Base-by-base conservation (phyloP, 345 rosid species). In the Gossypium rotundifolium region DNA sequence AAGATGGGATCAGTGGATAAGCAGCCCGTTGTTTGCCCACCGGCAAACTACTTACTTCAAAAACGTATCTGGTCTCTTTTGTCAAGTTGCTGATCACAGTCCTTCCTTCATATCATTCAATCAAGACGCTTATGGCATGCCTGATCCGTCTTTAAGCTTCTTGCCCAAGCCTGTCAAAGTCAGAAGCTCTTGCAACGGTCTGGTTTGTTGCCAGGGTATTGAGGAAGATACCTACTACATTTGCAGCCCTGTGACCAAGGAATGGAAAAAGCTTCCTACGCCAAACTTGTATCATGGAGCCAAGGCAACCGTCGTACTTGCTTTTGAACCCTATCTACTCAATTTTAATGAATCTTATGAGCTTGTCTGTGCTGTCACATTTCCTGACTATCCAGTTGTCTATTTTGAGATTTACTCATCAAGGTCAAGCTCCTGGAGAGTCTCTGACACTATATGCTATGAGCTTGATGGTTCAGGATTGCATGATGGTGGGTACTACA, bases 321-420 rank as follows among this genome's bases (percentile, higher is more conserved):
- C 71, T 62, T 87, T 83, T 55, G 83, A 87, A 74, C 88, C 90
- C 0, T 73, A 81, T 0, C 3, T 71, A 14, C 74, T 87, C 44
- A 78, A 78, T 23, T 87, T 84, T 51, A 78, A 65, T 3, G 85
- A 81, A 9, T 77, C 80, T 14, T 87, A 79, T 81, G 81, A 83
- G 64, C 79, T 87, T 25, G 65, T 83, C 17, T 81, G 85, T 72
- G 85, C 81, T 52, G 83, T 83, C 54, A 73, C 77, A 27, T 79
- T 9, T 4, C 51, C 86, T n/a, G 81, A 82, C 6, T 79, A 76
- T 49, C 84, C 54, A 7, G 76, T 83, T 58, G 53, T 49, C 45
- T 81, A 84, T 74, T 87, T 84, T 60, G 86, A 87, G 65, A 84
- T 87, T 20, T 83, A 84, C 70, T 81, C 88, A 44, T 83, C 90